Evolutionary conservation across 2,329 filamentous ascomycete genomes (phyloP).

Genomic region (Aschersonia sp.): DNA sequence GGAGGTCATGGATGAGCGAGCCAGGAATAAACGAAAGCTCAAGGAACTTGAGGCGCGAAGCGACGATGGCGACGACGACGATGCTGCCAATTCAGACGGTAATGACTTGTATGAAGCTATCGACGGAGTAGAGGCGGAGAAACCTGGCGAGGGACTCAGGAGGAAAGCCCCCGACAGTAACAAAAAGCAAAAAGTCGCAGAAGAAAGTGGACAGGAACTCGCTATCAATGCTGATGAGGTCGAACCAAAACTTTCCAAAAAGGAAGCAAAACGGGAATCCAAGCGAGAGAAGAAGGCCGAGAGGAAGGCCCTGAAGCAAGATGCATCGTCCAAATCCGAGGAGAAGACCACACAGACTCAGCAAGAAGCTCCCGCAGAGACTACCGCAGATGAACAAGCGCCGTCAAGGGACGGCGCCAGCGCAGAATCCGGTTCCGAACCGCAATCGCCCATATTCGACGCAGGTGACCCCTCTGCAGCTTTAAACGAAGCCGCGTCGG

Average conservation of each 20-base stretch:
- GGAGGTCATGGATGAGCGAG: constrained; percentile 76
- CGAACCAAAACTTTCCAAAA: constrained; percentile 32
- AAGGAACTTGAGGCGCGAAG: constrained; percentile 43
- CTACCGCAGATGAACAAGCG: constrained; percentile 5
- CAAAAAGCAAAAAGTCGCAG: constrained; percentile 36
- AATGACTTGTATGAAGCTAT: constrained; percentile 28
- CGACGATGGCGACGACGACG: constrained; percentile 29
- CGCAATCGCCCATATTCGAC: constrained; percentile 41
- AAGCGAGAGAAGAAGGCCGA: constrained; percentile 29
- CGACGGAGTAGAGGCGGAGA: constrained; percentile 41
- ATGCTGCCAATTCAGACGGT: constrained; percentile 24
- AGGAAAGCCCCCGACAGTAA: constrained; percentile 29
- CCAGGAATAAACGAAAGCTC: constrained; percentile 66
- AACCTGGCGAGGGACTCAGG: constrained; percentile 50
- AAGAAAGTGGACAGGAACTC: constrained; percentile 11
- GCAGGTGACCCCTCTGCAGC: constrained; percentile 25
- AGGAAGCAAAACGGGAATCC: constrained; percentile 36
- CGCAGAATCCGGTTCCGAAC: constrained; percentile 37
- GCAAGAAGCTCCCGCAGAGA: constrained; percentile 3
- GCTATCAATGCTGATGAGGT: constrained; percentile 28
- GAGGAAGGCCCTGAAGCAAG: constrained; percentile 15
- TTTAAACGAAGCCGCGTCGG: constrained; percentile 18
- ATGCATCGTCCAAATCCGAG: constrained; percentile 3
- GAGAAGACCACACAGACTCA: constrained; percentile 8
- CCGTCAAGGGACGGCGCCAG: constrained; percentile 14